Base-by-base conservation (phyloP, 2,329 filamentous ascomycete genomes). In the Ilyonectria sp. region DNA sequence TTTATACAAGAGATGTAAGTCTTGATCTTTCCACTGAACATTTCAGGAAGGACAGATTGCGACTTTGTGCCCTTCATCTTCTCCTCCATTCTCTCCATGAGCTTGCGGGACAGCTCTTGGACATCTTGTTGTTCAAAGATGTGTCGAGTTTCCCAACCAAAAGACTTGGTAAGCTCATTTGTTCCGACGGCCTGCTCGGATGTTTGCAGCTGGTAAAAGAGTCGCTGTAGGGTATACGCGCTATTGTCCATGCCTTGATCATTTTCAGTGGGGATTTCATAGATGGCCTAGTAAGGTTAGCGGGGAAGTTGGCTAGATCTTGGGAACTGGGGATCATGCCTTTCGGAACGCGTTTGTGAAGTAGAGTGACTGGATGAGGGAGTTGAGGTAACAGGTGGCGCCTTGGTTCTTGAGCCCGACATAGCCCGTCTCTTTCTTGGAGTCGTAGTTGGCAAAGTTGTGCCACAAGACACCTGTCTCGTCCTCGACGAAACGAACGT, bases 101-200 rank as follows among this genome's bases (percentile, higher is more conserved):
- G 86, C 80, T 98, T 97, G 64, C 97, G 90, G 37, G 95, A 98
- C 37, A 99, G 86, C 80, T 99, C 96, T 80, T 99, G 96, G 9
- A 99, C 96, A 81, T 99, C 96, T 81, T 99, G 96, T 79, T 99
- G 96, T 82, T 98, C 95, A 75, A 99, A 99, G 60, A 98, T 97
- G 78, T 99, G 95, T 71, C 94, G 90, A 2, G 95, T 97, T 76
- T 99, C 95, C 96, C 96, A 99, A 26, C 96, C 96, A 79, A 99
- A 99, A 0, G 96, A 98, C 73, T 94, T 93, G 7, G 96, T 99
- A 44, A 99, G 88, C 78, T 99, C 96, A 58, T 92, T 94, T 2
- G 96, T 99, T 44, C 93, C 90, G 2, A 99, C 95, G 1, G 97
- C 94, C 40, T 86, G 84, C 58, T 91, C 91, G 44, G 92, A 95